These are phyloP conservation scores for Barnettozyma wickerhamii DNA, from an alignment of 805 yeast species.

Conservation along the genomic window DNA sequence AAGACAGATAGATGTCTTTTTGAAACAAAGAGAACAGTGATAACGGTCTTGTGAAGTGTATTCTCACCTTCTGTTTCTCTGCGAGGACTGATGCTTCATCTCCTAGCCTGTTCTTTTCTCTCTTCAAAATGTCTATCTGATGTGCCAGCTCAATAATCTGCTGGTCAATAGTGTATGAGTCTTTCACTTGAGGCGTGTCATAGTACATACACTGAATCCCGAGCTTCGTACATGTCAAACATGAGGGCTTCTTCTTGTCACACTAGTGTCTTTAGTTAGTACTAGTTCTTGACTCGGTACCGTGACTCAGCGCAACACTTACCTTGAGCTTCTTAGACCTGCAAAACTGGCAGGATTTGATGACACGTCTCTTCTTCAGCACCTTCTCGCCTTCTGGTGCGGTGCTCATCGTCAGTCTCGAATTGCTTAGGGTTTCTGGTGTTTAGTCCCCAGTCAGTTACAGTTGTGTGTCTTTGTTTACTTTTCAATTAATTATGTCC, in stretches of 20 bases:
- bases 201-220: conserved; percentile 3
- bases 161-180: conserved; percentile 5
- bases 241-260: conserved; percentile 7
- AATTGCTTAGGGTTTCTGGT: background rate
- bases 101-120: background rate
- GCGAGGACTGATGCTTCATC: background rate
- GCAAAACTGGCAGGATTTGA: conserved; percentile 8
- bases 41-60: background rate
- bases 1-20: conserved; percentile 4
- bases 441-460: too few relatives aligned
- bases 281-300: background rate
- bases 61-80: background rate
- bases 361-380: conserved; percentile 4
- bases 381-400: background rate
- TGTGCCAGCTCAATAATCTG: conserved; percentile 4
- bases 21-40: conserved; percentile 8
- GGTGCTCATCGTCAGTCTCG: background rate
- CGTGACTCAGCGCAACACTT: background rate
- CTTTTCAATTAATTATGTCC: background rate
- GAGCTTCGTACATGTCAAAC: conserved; percentile 4
- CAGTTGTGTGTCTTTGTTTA: background rate
- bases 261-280: background rate
- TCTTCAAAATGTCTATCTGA: background rate
- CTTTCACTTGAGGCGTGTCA: background rate
- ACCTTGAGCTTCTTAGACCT: conserved; percentile 8